A percentile compares a stretch with the other conserved stretches of the same genome.
Conservation (phyloP, 768 basidiomycete species). For the Boletus rubescentipes region DNA sequence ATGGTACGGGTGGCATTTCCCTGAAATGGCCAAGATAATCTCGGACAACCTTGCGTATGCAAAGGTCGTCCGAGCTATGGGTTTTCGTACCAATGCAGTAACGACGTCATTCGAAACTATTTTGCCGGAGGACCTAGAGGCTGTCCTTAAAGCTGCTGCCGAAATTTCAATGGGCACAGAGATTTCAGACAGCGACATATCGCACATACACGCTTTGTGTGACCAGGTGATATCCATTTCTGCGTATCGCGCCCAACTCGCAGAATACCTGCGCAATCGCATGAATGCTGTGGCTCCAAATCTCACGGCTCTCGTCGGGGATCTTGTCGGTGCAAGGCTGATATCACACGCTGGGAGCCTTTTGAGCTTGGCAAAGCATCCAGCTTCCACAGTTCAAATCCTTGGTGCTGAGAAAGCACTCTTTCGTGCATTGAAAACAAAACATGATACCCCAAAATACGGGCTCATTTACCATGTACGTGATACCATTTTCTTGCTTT, state of each 20-base stretch:
- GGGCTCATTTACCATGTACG: constrained; percentile 97
- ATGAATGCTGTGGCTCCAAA: constrained; percentile 99
- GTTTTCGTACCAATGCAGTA: constrained; percentile 92
- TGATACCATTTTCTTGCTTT: constrained; percentile 9
- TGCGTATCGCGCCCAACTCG: constrained; percentile 89
- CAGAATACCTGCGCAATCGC: constrained; percentile 95
- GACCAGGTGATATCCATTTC: constrained; percentile 99
- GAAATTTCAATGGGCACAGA: constrained; percentile 99
- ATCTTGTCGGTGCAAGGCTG: constrained; percentile 72
- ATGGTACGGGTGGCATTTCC: constrained; percentile 99
- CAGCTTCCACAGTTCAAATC: constrained; percentile 77
- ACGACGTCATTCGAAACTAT: constrained; percentile 84
- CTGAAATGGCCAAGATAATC: constrained; percentile 98
- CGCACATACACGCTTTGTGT: constrained; percentile 95
- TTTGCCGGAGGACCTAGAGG: constrained; percentile 97
- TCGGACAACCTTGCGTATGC: constrained; percentile 97
- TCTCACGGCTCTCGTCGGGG: constrained; percentile 80
- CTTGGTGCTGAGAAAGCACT: constrained; percentile 77
- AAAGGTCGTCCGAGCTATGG: constrained; percentile 90
- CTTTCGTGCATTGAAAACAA: constrained; percentile 75
- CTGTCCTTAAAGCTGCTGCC: constrained; percentile 90
- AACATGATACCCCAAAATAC: constrained; percentile 97
- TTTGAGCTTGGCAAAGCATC: constrained; percentile 70
- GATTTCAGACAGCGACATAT: constrained; percentile 94
- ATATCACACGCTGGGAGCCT: constrained; percentile 76